These are phyloP conservation scores for Coniochaeta sp. DNA, from an alignment of 2,329 filamentous ascomycete species.

Conservation along the genomic window DNA sequence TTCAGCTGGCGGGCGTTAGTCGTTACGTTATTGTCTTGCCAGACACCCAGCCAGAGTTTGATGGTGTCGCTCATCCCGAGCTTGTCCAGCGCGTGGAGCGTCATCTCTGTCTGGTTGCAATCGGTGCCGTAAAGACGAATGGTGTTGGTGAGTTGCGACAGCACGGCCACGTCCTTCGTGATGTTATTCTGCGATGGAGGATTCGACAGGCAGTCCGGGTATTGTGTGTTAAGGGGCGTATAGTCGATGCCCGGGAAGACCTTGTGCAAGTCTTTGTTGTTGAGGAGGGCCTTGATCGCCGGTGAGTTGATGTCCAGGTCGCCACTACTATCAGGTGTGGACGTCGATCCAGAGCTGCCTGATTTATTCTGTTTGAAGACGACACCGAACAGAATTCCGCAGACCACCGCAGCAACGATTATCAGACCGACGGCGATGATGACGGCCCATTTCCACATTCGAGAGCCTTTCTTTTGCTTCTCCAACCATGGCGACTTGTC, in stretches of 20 bases:
- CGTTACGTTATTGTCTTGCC: slow-evolving; percentile 76
- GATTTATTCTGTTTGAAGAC: slow-evolving; percentile 44
- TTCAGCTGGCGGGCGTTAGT: slow-evolving; percentile 76
- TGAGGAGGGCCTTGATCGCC: slow-evolving; percentile 75
- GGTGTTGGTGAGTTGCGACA: slow-evolving; percentile 82
- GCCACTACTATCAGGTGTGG: slow-evolving; percentile 58
- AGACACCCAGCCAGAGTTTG: slow-evolving; percentile 92
- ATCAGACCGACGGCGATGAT: slow-evolving; percentile 56
- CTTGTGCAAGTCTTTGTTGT: slow-evolving; percentile 76
- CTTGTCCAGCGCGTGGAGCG: slow-evolving; percentile 71
- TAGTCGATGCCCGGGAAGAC: slow-evolving; percentile 96
- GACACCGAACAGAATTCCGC: slow-evolving; percentile 67
- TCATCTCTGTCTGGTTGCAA: slow-evolving; percentile 95
- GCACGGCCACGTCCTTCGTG: slow-evolving; percentile 81
- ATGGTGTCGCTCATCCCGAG: slow-evolving; percentile 63
- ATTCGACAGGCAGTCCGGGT: slow-evolving; percentile 69
- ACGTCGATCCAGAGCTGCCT: slow-evolving; percentile 32
- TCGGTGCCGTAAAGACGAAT: slow-evolving; percentile 90
- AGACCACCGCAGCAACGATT: slow-evolving; percentile 63
- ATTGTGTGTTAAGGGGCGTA: slow-evolving; percentile 85
- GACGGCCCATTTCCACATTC: slow-evolving; percentile 64
- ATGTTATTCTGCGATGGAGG: slow-evolving; percentile 91
- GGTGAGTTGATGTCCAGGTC: slow-evolving; percentile 66
- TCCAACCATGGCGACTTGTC: slow-evolving; percentile 63
- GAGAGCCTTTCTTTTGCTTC: slow-evolving; percentile 50